phyloP scores from a whole-genome alignment of 495 filamentous ascomycete genomes.

The Glonium stellatum region DNA sequence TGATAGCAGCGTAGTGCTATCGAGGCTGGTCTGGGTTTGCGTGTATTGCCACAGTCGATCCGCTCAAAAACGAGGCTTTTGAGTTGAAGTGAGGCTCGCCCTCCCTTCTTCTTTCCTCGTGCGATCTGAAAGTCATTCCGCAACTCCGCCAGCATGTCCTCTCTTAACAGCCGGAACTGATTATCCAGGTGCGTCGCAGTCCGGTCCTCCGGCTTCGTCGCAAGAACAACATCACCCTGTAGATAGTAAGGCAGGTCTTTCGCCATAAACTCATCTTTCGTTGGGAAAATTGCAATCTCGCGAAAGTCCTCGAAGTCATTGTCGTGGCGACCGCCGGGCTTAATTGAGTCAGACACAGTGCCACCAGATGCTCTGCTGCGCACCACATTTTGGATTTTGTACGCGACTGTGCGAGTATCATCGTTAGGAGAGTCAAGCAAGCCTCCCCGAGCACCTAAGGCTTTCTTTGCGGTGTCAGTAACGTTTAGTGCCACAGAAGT shows the following conservation, averaged over 20 bases:
- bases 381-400: constrained; percentile 42
- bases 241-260: constrained; percentile 59
- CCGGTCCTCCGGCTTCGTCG: constrained; percentile 29
- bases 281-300: constrained; percentile 60
- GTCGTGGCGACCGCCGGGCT: constrained; percentile 68
- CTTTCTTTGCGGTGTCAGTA: constrained; percentile 8
- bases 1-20: too few species aligned
- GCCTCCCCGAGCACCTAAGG: constrained; percentile 5
- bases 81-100: background rate
- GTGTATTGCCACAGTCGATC: too few species aligned
- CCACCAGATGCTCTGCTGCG: constrained; percentile 23
- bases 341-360: constrained; percentile 5
- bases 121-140: constrained; percentile 45
- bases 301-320: constrained; percentile 63
- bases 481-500: constrained; percentile 13
- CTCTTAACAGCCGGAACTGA: constrained; percentile 69
- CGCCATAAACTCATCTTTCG: constrained; percentile 58
- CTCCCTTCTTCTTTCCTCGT: constrained; percentile 19
- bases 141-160: constrained; percentile 66
- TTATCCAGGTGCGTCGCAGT: constrained; percentile 58
- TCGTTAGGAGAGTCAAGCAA: constrained; percentile 11
- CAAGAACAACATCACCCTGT: constrained; percentile 23
- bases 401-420: constrained; percentile 9
- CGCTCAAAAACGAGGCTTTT: constrained; percentile 3
- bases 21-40: too few species aligned